Evolutionary conservation across 2,329 filamentous ascomycete genomes (phyloP).

Genomic region (Xylariomycetidae sp.): DNA sequence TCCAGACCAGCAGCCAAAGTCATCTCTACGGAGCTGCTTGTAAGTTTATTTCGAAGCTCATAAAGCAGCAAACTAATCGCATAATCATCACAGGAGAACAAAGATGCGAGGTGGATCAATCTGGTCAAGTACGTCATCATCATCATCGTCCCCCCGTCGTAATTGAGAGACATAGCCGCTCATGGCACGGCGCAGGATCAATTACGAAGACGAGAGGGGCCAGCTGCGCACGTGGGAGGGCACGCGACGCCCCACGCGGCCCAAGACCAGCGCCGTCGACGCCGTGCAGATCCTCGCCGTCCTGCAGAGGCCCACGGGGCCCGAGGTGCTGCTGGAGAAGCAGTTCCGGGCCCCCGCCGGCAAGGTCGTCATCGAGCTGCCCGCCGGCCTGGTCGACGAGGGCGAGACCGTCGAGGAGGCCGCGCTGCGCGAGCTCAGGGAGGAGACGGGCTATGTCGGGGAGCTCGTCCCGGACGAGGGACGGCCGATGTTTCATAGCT

Average conservation of each 20-base stretch:
- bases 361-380: slow-evolving; percentile 35
- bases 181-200: slow-evolving; percentile 18
- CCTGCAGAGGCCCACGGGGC: slow-evolving; percentile 16
- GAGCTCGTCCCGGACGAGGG: slow-evolving; percentile 21
- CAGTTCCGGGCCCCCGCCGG: slow-evolving; percentile 34
- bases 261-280: slow-evolving; percentile 23
- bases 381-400: slow-evolving; percentile 34
- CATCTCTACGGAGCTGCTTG: slow-evolving; percentile 24
- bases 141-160: no score
- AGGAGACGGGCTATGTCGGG: slow-evolving; percentile 35
- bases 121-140: slow-evolving; percentile 26
- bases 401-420: slow-evolving; percentile 32
- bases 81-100: slow-evolving; percentile 20
- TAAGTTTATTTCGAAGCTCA: slow-evolving; percentile 10
- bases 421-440: slow-evolving; percentile 33
- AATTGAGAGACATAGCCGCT: background rate
- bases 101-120: slow-evolving; percentile 28
- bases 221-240: slow-evolving; percentile 26
- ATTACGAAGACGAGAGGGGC: slow-evolving; percentile 24
- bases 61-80: background rate
- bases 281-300: slow-evolving; percentile 25
- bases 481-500: slow-evolving; percentile 22
- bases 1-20: slow-evolving; percentile 20
- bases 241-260: slow-evolving; percentile 19
- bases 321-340: slow-evolving; percentile 32